Evolutionary conservation across 345 rosid species (phyloP).

Genomic region (Corymbia maculata): DNA sequence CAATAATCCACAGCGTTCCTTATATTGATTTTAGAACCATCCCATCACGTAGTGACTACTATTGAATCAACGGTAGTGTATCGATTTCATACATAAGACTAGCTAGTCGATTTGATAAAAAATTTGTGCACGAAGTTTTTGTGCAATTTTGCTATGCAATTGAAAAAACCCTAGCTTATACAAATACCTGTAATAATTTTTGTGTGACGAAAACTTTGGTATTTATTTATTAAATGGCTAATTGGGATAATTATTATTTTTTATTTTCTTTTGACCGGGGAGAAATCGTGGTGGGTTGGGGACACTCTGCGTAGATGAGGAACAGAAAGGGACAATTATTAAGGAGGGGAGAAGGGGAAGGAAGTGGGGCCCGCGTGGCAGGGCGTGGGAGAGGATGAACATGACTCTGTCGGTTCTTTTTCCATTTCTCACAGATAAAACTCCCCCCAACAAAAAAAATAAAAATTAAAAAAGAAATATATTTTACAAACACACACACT

Average conservation of each 20-base stretch:
- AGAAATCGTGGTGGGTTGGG: not conserved
- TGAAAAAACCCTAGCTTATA: no score
- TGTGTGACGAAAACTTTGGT: rapidly evolving
- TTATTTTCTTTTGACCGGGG: not conserved
- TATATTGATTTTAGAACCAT: not conserved
- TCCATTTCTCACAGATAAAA: not conserved
- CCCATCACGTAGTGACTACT: rapidly evolving
- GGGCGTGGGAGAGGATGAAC: slow-evolving; percentile 95
- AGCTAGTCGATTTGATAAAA: not conserved
- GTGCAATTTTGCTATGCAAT: no score
- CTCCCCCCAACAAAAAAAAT: not conserved
- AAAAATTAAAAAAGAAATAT: not conserved
- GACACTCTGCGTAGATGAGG: not conserved
- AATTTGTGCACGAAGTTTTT: no score
- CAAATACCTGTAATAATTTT: rapidly evolving
- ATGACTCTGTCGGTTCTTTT: slow-evolving; percentile 98
- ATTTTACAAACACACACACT: not conserved
- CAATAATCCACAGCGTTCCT: not conserved
- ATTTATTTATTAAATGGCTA: not conserved
- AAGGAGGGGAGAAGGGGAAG: not conserved
- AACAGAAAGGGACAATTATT: slow-evolving; percentile 39
- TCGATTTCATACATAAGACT: not conserved
- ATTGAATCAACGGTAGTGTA: rapidly evolving
- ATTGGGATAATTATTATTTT: no score
- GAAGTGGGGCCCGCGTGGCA: slow-evolving; percentile 23